Evolutionary conservation across 768 basidiomycete species (phyloP).

Genomic region (Cubamyces sp.): DNA sequence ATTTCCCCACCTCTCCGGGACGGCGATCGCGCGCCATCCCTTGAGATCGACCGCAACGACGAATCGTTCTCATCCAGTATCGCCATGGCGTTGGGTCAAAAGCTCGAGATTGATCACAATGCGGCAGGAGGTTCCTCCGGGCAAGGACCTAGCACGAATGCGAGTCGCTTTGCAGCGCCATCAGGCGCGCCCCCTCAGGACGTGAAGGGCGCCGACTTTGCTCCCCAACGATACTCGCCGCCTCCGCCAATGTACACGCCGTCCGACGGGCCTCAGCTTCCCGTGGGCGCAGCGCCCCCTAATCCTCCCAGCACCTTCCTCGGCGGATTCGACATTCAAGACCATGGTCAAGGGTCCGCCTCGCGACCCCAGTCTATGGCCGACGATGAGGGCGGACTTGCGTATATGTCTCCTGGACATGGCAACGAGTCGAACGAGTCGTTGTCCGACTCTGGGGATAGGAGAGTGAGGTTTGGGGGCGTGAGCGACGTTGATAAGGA

Average conservation of each 20-base stretch:
- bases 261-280: slow-evolving; percentile 40
- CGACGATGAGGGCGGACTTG: slow-evolving; percentile 33
- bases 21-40: slow-evolving; percentile 37
- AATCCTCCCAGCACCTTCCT: slow-evolving; percentile 25
- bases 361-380: slow-evolving; percentile 17
- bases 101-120: slow-evolving; percentile 10
- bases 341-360: slow-evolving; percentile 6
- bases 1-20: slow-evolving; percentile 22
- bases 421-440: slow-evolving; percentile 21
- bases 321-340: neutral
- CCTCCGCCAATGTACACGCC: slow-evolving; percentile 39
- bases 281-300: slow-evolving; percentile 46
- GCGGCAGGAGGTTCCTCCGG: neutral
- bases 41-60: slow-evolving; percentile 29
- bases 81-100: slow-evolving; percentile 39
- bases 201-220: slow-evolving; percentile 16
- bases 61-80: slow-evolving; percentile 44
- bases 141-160: neutral
- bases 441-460: slow-evolving; percentile 24
- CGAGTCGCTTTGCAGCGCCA: neutral
- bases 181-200: neutral
- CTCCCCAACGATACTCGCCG: slow-evolving; percentile 37
- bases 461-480: slow-evolving; percentile 50
- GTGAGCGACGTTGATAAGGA: slow-evolving; percentile 45
- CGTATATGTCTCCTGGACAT: slow-evolving; percentile 32